Percentiles rank a stretch among this genome's conserved stretches.
Evolutionary conservation across 345 rosid genomes (phyloP).

Genomic region (Lumnitzera littorea): DNA sequence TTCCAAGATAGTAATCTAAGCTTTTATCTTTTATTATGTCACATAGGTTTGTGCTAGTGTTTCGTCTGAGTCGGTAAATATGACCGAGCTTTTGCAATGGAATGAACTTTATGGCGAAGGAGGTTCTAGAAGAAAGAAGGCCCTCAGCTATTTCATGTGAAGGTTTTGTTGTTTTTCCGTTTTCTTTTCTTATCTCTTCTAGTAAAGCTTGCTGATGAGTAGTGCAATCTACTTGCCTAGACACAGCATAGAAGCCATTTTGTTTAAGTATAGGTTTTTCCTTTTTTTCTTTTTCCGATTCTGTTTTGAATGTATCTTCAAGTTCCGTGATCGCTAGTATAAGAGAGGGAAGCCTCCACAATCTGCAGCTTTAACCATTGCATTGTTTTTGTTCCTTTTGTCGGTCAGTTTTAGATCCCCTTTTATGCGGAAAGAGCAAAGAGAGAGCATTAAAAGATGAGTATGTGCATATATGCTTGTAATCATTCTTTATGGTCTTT

Average conservation of each 20-base stretch:
- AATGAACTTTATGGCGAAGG: slow-evolving; percentile 87
- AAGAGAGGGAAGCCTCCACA: no score
- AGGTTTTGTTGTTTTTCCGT: slow-evolving; percentile 5
- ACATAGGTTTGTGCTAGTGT: slow-evolving; percentile 80
- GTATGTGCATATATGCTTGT: no score
- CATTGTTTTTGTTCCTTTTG: no score
- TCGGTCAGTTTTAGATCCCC: no score
- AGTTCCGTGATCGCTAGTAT: no score
- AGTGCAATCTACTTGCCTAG: slow-evolving; percentile 5
- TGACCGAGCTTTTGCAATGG: slow-evolving; percentile 80
- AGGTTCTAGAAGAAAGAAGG: slow-evolving; percentile 69
- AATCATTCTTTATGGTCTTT: no score
- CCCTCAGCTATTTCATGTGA: slow-evolving; percentile 86
- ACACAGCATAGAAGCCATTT: no score
- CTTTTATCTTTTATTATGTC: not conserved
- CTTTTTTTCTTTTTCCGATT: slow-evolving; percentile 3
- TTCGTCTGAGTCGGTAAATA: slow-evolving; percentile 77
- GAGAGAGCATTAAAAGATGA: no score
- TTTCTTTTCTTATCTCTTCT: slow-evolving; percentile 12
- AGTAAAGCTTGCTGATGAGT: slow-evolving; percentile 20
- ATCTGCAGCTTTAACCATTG: no score
- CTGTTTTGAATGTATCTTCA: no score
- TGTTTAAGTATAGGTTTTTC: no score
- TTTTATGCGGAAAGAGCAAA: no score
- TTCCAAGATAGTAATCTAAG: not conserved